Conservation (phyloP, 345 rosid genomes). For the Murraya koenigii region DNA sequence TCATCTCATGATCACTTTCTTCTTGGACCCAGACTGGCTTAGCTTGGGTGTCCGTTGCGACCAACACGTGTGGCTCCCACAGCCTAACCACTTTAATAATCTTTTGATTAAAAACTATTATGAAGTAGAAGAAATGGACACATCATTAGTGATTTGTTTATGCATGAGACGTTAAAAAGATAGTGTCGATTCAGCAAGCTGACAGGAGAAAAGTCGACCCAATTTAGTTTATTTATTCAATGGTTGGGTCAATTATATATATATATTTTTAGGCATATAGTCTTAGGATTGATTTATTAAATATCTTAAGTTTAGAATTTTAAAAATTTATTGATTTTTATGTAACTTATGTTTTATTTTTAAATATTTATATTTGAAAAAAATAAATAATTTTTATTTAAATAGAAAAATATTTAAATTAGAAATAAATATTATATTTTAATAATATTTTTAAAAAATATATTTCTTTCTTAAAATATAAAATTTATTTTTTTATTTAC, state of each 20-base stretch:
- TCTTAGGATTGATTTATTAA: too few relatives aligned
- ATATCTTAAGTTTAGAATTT: too few relatives aligned
- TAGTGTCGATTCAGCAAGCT: too few relatives aligned
- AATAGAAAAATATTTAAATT: too few relatives aligned
- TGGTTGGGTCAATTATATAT: not conserved
- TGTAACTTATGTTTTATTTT: too few relatives aligned
- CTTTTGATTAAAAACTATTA: not conserved
- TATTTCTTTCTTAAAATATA: too few relatives aligned
- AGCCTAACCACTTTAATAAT: slow-evolving; percentile 3
- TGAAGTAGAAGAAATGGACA: not conserved
- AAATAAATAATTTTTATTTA: too few relatives aligned
- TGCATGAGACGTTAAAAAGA: not conserved
- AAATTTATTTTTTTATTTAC: too few relatives aligned
- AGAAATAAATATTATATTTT: too few relatives aligned
- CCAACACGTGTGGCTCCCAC: slow-evolving; percentile 37
- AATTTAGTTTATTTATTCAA: not conserved
- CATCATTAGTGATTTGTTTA: not conserved
- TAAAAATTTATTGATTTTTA: too few relatives aligned
- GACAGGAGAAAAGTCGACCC: not conserved
- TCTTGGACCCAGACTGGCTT: slow-evolving; percentile 1
- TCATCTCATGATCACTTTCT: not conserved
- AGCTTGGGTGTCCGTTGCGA: not conserved
- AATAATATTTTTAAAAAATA: too few relatives aligned
- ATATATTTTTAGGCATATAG: not conserved
- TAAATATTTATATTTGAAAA: too few relatives aligned